Percentiles rank a stretch among this genome's conserved stretches.
Evolutionary conservation across 306 rosid species (phyloP).

Genomic region (Psophocarpus tetragonolobus): DNA sequence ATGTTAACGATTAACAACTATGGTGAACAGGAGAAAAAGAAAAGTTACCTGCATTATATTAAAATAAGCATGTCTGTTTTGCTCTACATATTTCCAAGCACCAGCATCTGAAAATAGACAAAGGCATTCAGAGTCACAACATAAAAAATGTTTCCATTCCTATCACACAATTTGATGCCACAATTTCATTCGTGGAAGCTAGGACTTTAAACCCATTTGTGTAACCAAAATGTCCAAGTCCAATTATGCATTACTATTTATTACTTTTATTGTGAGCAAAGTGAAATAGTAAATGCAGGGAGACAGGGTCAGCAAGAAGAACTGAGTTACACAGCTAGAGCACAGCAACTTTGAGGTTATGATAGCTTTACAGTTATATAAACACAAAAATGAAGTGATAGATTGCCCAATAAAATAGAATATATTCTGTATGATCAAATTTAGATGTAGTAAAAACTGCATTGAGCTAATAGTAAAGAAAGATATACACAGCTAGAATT

Average conservation of each 20-base stretch:
- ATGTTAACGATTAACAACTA: background rate
- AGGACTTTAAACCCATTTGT: background rate
- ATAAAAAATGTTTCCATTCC: background rate
- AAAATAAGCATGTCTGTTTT: slow-evolving; percentile 82
- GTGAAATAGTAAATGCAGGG: background rate
- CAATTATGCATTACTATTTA: background rate
- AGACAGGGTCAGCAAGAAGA: background rate
- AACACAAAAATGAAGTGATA: background rate
- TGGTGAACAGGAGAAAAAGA: background rate
- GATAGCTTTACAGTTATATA: background rate
- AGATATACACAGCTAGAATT: background rate
- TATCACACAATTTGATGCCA: slow-evolving; percentile 8
- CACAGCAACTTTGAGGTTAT: background rate
- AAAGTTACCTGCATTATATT: slow-evolving; percentile 81
- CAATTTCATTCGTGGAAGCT: slow-evolving; percentile 13
- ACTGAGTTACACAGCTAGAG: background rate
- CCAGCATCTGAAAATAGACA: slow-evolving; percentile 68
- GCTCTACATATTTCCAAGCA: slow-evolving; percentile 89
- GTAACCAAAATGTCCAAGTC: background rate
- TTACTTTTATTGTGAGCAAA: background rate
- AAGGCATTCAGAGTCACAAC: slow-evolving; percentile 24
- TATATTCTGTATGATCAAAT: background rate
- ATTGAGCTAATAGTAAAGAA: background rate
- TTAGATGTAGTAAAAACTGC: background rate
- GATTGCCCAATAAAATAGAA: background rate